A percentile compares a stretch with the other conserved stretches of the same genome.
phyloP scores from a whole-genome alignment of 768 basidiomycete species.

The Hericium coralloides region DNA sequence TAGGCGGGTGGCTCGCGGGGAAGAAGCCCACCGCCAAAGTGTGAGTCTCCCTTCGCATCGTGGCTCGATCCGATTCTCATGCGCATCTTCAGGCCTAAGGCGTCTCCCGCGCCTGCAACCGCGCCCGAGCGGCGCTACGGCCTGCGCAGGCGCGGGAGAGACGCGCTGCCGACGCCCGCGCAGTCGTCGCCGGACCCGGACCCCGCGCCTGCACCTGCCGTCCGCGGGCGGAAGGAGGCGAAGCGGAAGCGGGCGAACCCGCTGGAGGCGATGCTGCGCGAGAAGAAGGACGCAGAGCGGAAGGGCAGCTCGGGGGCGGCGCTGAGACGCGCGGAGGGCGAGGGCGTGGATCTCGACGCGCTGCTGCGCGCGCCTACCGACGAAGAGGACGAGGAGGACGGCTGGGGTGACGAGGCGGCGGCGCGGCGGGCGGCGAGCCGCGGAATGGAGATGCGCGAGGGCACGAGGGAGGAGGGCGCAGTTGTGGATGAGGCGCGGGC shows the following conservation, averaged over 20 bases:
- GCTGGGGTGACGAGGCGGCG: constrained; percentile 7
- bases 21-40: constrained; percentile 8
- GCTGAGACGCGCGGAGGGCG: constrained; percentile 8
- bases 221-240: neutral
- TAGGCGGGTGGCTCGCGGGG: neutral
- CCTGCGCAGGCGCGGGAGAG: neutral
- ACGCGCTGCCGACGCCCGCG: neutral
- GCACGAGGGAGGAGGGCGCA: constrained; percentile 10
- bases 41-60: neutral
- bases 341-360: neutral
- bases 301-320: constrained; percentile 10
- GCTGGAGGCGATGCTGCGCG: constrained; percentile 9
- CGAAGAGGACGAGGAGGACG: constrained; percentile 6
- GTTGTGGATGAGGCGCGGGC: constrained; percentile 10
- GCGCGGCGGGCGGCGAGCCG: neutral
- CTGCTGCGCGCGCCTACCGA: constrained; percentile 5
- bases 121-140: neutral
- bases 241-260: neutral
- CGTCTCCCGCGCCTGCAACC: neutral
- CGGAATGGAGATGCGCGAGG: constrained; percentile 2
- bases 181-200: neutral
- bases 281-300: constrained; percentile 9
- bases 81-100: neutral
- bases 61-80: neutral
- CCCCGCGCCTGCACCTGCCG: neutral